Conservation (phyloP, 2,329 filamentous ascomycete species). For the Pestalotiopsis sp. region DNA sequence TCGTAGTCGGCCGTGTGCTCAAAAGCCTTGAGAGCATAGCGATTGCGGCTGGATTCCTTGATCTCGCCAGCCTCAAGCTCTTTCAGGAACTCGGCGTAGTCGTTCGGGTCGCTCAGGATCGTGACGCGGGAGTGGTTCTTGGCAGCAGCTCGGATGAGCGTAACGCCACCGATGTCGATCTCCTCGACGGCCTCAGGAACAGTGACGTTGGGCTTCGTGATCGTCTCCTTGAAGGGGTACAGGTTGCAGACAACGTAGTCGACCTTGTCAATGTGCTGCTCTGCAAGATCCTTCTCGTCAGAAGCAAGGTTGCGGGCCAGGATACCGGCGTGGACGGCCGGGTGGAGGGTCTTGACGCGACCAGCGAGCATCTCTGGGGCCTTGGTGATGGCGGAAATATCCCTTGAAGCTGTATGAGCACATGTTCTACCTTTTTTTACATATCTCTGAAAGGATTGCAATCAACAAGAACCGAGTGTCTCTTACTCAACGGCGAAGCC, state of each 20-base stretch:
- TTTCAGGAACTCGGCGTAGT: slow-evolving; percentile 92
- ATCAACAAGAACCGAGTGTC: not conserved
- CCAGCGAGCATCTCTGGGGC: slow-evolving; percentile 87
- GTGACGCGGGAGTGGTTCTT: slow-evolving; percentile 98
- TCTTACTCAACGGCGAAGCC: slow-evolving; percentile 89
- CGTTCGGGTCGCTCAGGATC: slow-evolving; percentile 89
- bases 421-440: not conserved
- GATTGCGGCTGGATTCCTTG: slow-evolving; percentile 79
- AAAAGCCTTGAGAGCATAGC: slow-evolving; percentile 95
- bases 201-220: slow-evolving; percentile 95
- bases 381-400: slow-evolving; percentile 95
- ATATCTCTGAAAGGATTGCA: not conserved
- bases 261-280: slow-evolving; percentile 93
- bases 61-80: slow-evolving; percentile 89
- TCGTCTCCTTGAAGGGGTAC: slow-evolving; percentile 98
- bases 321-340: slow-evolving; percentile 87
- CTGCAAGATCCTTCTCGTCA: slow-evolving; percentile 94
- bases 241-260: slow-evolving; percentile 98
- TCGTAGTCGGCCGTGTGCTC: slow-evolving; percentile 98
- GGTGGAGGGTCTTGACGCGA: slow-evolving; percentile 93
- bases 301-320: slow-evolving; percentile 92
- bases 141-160: slow-evolving; percentile 90
- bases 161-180: slow-evolving; percentile 98
- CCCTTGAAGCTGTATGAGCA: slow-evolving; percentile 51
- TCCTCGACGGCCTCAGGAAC: slow-evolving; percentile 97